A percentile compares a stretch with the other conserved stretches of the same genome.
phyloP scores from a whole-genome alignment of 2,329 filamentous ascomycete species.

The Venturia pyrina region DNA sequence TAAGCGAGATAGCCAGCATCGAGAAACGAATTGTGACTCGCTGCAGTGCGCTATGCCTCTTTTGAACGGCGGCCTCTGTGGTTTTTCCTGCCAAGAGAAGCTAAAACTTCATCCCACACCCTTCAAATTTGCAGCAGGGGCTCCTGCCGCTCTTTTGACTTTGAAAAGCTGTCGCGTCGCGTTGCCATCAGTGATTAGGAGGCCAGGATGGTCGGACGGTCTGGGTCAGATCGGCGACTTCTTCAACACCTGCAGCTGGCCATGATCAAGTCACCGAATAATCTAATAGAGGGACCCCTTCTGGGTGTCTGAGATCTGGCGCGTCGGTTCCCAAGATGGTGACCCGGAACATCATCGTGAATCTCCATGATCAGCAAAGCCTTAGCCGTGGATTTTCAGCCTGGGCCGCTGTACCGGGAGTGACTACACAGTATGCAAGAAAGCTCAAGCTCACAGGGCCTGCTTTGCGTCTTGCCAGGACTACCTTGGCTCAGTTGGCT shows the following conservation, averaged over 20 bases:
- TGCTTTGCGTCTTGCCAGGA: too few species aligned
- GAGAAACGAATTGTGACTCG: constrained; percentile 1
- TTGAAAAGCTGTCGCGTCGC: background rate
- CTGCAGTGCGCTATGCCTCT: background rate
- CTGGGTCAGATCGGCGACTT: too few species aligned
- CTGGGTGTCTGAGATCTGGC: background rate
- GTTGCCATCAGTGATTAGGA: background rate
- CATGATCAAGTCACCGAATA: background rate
- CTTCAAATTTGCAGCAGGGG: background rate
- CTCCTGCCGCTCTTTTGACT: constrained; percentile 7
- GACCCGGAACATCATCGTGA: background rate
- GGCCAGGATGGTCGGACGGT: too few species aligned
- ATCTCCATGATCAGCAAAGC: constrained; percentile 8
- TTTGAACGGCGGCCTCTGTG: background rate
- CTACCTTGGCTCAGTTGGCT: background rate
- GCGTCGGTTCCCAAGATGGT: background rate
- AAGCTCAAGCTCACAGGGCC: too few species aligned
- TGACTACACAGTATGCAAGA: background rate
- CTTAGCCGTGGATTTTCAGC: background rate
- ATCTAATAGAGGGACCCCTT: background rate
- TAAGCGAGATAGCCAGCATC: constrained; percentile 1
- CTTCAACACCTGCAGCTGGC: too few species aligned
- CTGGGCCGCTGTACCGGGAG: constrained; percentile 3
- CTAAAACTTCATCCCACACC: background rate
- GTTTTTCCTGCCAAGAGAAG: constrained; percentile 3